Conservation (phyloP, 2,329 filamentous ascomycete species). For the Pleurostoma richardsiae region DNA sequence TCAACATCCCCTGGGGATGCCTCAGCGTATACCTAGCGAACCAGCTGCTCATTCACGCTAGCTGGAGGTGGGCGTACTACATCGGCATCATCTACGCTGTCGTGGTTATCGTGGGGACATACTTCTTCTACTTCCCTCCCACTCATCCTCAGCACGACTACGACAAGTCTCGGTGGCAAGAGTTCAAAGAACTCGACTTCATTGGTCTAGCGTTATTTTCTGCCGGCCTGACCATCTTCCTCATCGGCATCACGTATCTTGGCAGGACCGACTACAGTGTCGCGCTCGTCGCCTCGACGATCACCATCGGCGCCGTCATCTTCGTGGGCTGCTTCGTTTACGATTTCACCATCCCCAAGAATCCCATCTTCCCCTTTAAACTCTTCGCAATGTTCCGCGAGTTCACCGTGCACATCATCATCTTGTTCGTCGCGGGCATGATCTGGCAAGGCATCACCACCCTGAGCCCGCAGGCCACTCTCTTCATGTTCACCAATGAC, state of each 20-base stretch:
- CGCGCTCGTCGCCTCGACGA: constrained; percentile 11
- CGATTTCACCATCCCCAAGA: constrained; percentile 14
- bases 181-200: constrained; percentile 23
- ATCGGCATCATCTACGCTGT: constrained; percentile 19
- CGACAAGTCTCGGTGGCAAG: constrained; percentile 20
- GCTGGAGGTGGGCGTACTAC: constrained; percentile 20
- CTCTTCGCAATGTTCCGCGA: constrained; percentile 21
- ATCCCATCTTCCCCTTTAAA: constrained; percentile 17
- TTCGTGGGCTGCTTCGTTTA: constrained; percentile 13
- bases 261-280: constrained; percentile 11
- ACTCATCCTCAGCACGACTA: constrained; percentile 19
- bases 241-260: constrained; percentile 14
- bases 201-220: constrained; percentile 17
- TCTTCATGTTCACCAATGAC: constrained; percentile 24
- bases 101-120: constrained; percentile 15
- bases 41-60: constrained; percentile 18
- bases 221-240: constrained; percentile 12
- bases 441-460: constrained; percentile 16
- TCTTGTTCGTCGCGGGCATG: constrained; percentile 21
- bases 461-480: constrained; percentile 19
- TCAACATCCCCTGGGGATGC: constrained; percentile 18
- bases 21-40: constrained; percentile 20
- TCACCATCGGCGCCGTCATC: constrained; percentile 11
- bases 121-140: constrained; percentile 18
- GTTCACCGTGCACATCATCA: constrained; percentile 21